A percentile compares a stretch with the other conserved stretches of the same genome.
These are phyloP conservation scores for Beauveria caledonica DNA, from an alignment of 2,329 filamentous ascomycete genomes.

Conservation along the genomic window DNA sequence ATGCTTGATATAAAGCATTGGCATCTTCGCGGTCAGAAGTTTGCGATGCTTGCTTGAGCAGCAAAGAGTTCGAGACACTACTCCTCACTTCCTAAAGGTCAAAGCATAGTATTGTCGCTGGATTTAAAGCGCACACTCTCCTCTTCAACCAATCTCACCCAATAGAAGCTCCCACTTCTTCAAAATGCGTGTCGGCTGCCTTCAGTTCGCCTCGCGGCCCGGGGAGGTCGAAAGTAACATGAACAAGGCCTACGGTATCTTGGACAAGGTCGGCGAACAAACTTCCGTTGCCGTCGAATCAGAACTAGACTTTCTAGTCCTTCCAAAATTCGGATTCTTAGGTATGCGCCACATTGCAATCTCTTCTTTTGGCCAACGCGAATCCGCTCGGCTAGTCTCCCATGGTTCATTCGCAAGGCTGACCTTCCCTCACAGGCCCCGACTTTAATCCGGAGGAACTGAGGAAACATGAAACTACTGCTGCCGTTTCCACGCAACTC, in stretches of 20 bases:
- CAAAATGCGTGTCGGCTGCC: constrained; percentile 57
- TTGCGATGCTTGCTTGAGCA: background rate
- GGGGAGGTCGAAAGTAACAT: constrained; percentile 65
- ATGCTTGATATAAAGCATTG: background rate
- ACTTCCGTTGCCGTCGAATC: constrained; percentile 26
- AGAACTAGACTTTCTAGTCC: constrained; percentile 58
- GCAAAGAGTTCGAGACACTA: background rate
- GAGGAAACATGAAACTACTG: constrained; percentile 54
- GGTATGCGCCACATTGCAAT: background rate
- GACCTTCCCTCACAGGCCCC: background rate
- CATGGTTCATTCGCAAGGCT: background rate
- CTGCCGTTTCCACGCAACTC: constrained; percentile 57
- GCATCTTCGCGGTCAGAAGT: background rate
- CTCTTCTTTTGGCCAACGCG: background rate
- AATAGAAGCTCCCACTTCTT: background rate
- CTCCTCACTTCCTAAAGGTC: background rate
- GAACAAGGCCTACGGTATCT: constrained; percentile 54
- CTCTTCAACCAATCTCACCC: background rate
- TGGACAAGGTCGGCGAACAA: constrained; percentile 34
- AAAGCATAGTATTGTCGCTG: background rate
- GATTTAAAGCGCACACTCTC: too few relatives aligned
- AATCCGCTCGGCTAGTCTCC: background rate
- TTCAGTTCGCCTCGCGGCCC: constrained; percentile 65
- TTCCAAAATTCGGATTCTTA: constrained; percentile 70
- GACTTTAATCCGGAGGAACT: constrained; percentile 57